Percentiles rank a stretch among this genome's conserved stretches.
phyloP scores from a whole-genome alignment of 2,329 filamentous ascomycete genomes.

The Apiospora malaysiana region DNA sequence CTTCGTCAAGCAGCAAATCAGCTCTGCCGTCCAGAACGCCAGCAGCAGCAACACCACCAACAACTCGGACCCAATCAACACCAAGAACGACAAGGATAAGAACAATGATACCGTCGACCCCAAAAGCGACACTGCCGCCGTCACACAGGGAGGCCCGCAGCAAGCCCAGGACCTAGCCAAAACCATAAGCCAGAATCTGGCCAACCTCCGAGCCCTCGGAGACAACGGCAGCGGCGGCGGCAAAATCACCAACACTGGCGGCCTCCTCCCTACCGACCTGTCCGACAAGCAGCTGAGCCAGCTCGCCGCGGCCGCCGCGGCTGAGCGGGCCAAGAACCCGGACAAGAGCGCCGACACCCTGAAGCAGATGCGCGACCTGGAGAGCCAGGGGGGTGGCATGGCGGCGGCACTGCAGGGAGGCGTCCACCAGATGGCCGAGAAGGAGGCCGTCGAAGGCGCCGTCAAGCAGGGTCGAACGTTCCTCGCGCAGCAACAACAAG shows the following conservation, averaged over 20 bases:
- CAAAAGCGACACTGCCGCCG: neutral
- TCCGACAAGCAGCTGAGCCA: neutral
- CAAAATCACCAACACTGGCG: neutral
- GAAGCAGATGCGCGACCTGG: neutral
- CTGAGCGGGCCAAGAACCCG: constrained; percentile 4
- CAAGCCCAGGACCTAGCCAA: neutral
- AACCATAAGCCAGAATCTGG: neutral
- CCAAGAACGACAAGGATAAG: neutral
- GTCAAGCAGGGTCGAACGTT: neutral
- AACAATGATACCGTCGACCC: neutral
- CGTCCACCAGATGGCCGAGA: neutral
- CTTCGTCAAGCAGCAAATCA: neutral
- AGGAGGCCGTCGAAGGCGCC: neutral
- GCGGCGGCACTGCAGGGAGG: neutral
- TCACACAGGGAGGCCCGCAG: neutral
- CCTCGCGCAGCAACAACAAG: neutral
- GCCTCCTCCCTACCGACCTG: neutral
- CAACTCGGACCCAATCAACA: neutral
- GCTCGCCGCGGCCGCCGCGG: neutral
- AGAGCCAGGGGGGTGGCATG: neutral
- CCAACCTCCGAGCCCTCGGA: neutral
- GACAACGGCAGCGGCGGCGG: neutral
- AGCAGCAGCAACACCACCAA: neutral
- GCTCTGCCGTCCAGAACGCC: neutral
- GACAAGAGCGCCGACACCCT: constrained; percentile 5